phyloP scores from a whole-genome alignment of 179 eudicot genomes.

The Pouteria campechiana region DNA sequence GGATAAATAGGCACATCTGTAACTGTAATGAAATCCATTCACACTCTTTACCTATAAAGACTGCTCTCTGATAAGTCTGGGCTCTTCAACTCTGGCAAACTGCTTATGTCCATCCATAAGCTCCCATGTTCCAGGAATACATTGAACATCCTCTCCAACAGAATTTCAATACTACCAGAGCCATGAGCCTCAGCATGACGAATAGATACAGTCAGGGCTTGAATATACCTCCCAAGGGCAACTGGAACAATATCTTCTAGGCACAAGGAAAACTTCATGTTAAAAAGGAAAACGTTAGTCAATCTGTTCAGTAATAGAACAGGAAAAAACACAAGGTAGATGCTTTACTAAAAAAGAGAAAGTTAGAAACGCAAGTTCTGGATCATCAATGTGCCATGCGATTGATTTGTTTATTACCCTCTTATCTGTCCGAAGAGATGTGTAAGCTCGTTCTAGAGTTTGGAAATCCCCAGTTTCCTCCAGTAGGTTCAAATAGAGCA shows the following conservation, averaged over 20 bases:
- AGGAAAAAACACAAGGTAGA: too few relatives aligned
- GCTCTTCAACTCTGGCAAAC: constrained; percentile 69
- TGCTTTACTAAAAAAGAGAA: too few relatives aligned
- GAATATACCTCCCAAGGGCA: constrained; percentile 84
- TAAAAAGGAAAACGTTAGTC: constrained; percentile 6
- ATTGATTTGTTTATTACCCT: constrained; percentile 42
- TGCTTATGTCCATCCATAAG: constrained; percentile 82
- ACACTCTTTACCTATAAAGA: constrained; percentile 62
- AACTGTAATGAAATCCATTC: too few relatives aligned
- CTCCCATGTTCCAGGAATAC: constrained; percentile 87
- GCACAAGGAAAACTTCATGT: constrained; percentile 85
- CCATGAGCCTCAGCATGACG: constrained; percentile 19
- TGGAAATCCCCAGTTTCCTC: constrained; percentile 80
- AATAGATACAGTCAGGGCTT: constrained; percentile 57
- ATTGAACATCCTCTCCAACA: constrained; percentile 81
- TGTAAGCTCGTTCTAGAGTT: constrained; percentile 88
- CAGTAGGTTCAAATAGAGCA: constrained; percentile 76
- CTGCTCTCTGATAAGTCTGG: constrained; percentile 72
- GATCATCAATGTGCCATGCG: too few relatives aligned
- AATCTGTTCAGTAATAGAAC: too few relatives aligned
- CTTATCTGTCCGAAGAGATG: constrained; percentile 82
- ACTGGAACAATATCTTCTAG: constrained; percentile 97
- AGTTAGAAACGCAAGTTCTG: too few relatives aligned
- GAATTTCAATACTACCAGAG: constrained; percentile 32
- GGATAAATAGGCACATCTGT: too few relatives aligned